Evolutionary conservation across 2,329 filamentous ascomycete genomes (phyloP).

Genomic region (Aspergillus fijiensis): DNA sequence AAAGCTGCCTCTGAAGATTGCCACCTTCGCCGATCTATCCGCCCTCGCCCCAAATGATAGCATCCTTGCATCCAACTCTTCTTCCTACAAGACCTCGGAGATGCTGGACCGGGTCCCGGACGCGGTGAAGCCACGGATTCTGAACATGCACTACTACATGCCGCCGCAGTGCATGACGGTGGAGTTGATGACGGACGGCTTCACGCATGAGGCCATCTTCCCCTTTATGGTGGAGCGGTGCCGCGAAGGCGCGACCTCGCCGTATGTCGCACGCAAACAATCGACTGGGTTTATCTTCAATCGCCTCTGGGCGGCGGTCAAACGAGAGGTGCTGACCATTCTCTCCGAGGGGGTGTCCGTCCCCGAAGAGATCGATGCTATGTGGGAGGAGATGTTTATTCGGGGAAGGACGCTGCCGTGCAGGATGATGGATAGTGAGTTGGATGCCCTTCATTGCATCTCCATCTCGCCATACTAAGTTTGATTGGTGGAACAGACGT

Average conservation of each 20-base stretch:
- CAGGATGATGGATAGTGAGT: conserved; percentile 46
- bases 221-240: conserved; percentile 46
- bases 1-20: conserved; percentile 50
- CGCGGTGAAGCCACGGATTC: conserved; percentile 38
- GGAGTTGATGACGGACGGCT: conserved; percentile 55
- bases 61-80: conserved; percentile 54
- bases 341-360: conserved; percentile 52
- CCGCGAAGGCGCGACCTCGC: conserved; percentile 43
- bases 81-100: conserved; percentile 52
- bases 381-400: conserved; percentile 48
- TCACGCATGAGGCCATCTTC: conserved; percentile 46
- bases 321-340: conserved; percentile 53
- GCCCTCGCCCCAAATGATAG: conserved; percentile 44
- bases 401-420: conserved; percentile 34
- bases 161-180: conserved; percentile 48
- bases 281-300: conserved; percentile 58
- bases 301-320: conserved; percentile 58
- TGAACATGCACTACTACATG: conserved; percentile 57
- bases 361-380: conserved; percentile 51
- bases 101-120: conserved; percentile 48
- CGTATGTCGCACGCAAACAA: conserved; percentile 47
- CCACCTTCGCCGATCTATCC: conserved; percentile 51
- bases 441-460: not conserved
- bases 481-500: conserved; percentile 30
- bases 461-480: not conserved